These are phyloP conservation scores for Tillandsia leiboldiana DNA, from an alignment of 176 grass and related monocot genomes.

Conservation along the genomic window DNA sequence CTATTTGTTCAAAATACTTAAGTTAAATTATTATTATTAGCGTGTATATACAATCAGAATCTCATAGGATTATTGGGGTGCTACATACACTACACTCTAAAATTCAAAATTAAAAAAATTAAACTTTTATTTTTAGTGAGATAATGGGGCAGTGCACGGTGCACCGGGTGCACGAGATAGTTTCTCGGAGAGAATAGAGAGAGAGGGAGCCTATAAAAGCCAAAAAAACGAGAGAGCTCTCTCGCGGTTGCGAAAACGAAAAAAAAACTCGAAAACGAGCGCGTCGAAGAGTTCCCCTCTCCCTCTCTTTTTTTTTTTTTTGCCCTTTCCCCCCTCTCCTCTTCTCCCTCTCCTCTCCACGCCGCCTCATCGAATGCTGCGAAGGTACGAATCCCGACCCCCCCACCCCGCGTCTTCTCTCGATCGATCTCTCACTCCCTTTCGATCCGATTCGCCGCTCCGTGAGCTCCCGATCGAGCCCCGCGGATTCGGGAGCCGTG, in stretches of 20 bases:
- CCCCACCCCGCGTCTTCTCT: neutral
- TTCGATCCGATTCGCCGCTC: conserved; percentile 1
- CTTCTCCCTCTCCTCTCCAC: neutral
- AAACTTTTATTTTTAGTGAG: no score
- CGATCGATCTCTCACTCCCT: neutral
- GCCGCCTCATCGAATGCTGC: neutral
- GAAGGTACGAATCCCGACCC: neutral
- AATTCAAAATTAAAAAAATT: no score
- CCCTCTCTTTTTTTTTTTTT: neutral
- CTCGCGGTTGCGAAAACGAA: neutral
- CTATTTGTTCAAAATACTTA: no score
- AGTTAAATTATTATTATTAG: no score
- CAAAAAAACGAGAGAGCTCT: neutral
- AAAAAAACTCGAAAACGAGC: conserved; percentile 10
- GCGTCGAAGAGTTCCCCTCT: neutral
- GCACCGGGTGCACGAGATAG: no score
- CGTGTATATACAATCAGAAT: no score
- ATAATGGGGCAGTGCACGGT: no score
- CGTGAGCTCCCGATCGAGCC: neutral
- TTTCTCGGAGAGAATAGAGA: no score
- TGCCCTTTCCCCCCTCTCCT: neutral
- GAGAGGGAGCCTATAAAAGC: neutral
- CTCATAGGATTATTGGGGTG: no score
- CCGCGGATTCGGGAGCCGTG: neutral
- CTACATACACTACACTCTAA: no score